Evolutionary conservation across 2,329 filamentous ascomycete genomes (phyloP).

Genomic region (Zasmidium cellare): DNA sequence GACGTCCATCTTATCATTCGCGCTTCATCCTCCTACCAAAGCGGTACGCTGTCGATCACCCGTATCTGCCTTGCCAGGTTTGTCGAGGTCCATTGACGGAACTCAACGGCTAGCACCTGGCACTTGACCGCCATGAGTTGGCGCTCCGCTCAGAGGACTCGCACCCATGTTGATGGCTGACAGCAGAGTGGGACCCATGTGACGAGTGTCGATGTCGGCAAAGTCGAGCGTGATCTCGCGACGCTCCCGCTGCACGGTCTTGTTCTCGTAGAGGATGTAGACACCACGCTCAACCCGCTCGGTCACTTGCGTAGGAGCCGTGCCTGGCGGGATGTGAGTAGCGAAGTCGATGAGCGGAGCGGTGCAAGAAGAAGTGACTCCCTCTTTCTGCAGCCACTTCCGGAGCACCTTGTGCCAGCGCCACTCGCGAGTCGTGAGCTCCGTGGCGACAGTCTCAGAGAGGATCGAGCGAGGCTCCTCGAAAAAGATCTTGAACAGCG

Average conservation of each 20-base stretch:
- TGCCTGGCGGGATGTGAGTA: constrained; percentile 25
- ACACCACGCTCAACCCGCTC: constrained; percentile 52
- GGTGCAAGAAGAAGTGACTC: constrained; percentile 32
- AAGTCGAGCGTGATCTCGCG: constrained; percentile 55
- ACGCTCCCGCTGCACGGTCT: constrained; percentile 53
- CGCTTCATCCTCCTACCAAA: no score
- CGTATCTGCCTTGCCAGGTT: neutral
- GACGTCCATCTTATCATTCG: no score
- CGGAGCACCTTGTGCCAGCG: constrained; percentile 56
- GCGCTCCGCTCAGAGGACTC: neutral
- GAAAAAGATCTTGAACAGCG: constrained; percentile 70
- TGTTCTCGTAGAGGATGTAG: constrained; percentile 57
- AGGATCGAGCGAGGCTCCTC: constrained; percentile 65
- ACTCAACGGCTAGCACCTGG: neutral
- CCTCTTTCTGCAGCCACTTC: constrained; percentile 58
- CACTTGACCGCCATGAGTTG: neutral
- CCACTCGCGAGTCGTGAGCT: constrained; percentile 57
- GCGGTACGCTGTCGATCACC: neutral
- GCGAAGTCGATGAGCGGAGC: constrained; percentile 30
- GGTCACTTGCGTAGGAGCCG: constrained; percentile 44
- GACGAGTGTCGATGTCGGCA: constrained; percentile 48
- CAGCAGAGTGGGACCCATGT: neutral
- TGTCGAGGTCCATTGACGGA: neutral
- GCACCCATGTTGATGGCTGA: neutral
- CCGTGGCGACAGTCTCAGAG: constrained; percentile 65